Evolutionary conservation across 1,284 basidiomycete species (phyloP), one percentile per base, ranked within the genome.

Genomic region (Dichomitus squalens): DNA sequence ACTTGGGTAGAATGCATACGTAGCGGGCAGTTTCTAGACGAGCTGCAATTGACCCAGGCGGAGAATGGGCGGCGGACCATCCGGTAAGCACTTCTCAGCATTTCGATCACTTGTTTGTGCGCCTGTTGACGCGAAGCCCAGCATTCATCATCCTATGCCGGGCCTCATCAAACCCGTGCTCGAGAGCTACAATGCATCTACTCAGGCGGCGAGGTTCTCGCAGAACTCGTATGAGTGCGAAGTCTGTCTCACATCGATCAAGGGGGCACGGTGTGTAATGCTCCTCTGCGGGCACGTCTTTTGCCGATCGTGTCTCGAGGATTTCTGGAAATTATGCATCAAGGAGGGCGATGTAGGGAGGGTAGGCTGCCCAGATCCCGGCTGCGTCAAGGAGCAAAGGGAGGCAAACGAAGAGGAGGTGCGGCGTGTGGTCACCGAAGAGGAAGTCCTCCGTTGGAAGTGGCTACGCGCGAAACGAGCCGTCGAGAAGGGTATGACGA

Each of bases 271-370:
- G 59, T 92, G 91, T 67, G 66, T 92, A 11, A 76, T 81, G 55
- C 76, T 93, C 23, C 68, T 76, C 2, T 93, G 92, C 67, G 69
- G 70, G 1, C 90, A 93, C 70, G 79, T 90, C 16, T 92, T 92
- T 69, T 93, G 91, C 69, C 80, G 82, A 23, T 68, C 78, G 8
- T 93, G 91, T 68, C 71, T 93, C 36, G 76, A 78, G 52, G 85
- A 88, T 61, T 92, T 87, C 68, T 93, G 90, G 88, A 78, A 79
- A 52, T 70, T 92, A 43, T 87, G 85, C 66, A 88, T 93, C 53
- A 74, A 73, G 49, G 91, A 93, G 70, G 91, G 91, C 12, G 84
- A 88, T 58, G 78, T 92, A 4, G 78, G 75, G 20, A 76, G 79
- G 25, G 90, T 93, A 0, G 81, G 84, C 0, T 94, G 91, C 68